A percentile compares a stretch with the other conserved stretches of the same genome.
Conservation (phyloP, 78 protist genomes). For the Chrysochromulina tobinii region DNA sequence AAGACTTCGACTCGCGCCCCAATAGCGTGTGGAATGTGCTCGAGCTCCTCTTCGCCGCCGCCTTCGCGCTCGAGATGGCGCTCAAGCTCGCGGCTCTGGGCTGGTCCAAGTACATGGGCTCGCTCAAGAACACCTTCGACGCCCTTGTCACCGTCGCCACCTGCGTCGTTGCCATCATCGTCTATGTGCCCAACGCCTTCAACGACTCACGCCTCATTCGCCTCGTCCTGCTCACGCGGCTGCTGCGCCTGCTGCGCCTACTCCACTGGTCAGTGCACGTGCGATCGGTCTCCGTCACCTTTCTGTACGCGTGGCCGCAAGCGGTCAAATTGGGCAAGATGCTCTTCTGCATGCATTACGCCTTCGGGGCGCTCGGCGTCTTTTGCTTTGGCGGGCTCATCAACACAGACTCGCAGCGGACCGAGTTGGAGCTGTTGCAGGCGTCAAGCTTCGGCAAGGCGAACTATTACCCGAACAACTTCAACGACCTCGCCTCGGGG, state of each 20-base stretch:
- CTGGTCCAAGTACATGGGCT: background rate
- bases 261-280: background rate
- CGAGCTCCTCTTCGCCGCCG: background rate
- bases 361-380: conserved; percentile 13
- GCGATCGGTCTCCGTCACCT: background rate
- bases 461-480: conserved; percentile 20
- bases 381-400: conserved; percentile 20
- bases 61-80: background rate
- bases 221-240: background rate
- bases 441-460: background rate
- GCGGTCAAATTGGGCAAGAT: background rate
- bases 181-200: background rate
- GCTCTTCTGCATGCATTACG: background rate
- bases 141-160: background rate
- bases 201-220: background rate
- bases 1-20: too few species aligned
- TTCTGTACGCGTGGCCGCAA: background rate
- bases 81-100: background rate
- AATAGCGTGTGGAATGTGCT: background rate
- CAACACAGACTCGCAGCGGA: background rate
- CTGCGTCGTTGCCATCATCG: background rate
- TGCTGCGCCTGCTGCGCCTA: background rate
- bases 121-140: background rate
- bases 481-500: background rate
- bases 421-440: background rate